Percentiles rank a stretch among this genome's conserved stretches.
These are phyloP conservation scores for Suillus luteus DNA, from an alignment of 768 basidiomycete species.

Conservation along the genomic window DNA sequence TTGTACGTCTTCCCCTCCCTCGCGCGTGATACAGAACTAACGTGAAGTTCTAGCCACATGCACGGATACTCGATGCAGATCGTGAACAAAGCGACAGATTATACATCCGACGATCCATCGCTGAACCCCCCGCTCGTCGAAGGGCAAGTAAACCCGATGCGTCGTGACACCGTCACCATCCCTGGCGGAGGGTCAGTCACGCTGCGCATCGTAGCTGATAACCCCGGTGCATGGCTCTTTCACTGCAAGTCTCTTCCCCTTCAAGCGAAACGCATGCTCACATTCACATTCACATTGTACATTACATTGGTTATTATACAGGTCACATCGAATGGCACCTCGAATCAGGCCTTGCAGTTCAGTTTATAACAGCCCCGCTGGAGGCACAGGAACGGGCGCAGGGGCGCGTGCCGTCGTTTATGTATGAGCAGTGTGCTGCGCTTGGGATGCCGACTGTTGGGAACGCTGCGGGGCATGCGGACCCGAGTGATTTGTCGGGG, in stretches of 20 bases:
- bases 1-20: slow-evolving; percentile 54
- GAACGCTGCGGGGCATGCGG: slow-evolving; percentile 84
- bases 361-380: slow-evolving; percentile 82
- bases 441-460: slow-evolving; percentile 63
- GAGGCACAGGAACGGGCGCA: slow-evolving; percentile 56
- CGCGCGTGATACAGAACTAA: slow-evolving; percentile 6
- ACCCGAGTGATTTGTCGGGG: slow-evolving; percentile 68
- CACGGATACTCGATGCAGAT: slow-evolving; percentile 90
- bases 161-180: slow-evolving; percentile 87
- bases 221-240: slow-evolving; percentile 89
- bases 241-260: slow-evolving; percentile 56
- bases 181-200: slow-evolving; percentile 68
- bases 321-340: slow-evolving; percentile 90
- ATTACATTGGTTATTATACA: slow-evolving; percentile 22
- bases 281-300: not conserved
- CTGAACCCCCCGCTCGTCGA: slow-evolving; percentile 82
- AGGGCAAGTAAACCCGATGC: slow-evolving; percentile 83
- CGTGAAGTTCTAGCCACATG: slow-evolving; percentile 62
- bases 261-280: slow-evolving; percentile 1
- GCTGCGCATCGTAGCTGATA: slow-evolving; percentile 82
- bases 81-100: slow-evolving; percentile 70
- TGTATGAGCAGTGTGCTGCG: slow-evolving; percentile 74
- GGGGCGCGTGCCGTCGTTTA: slow-evolving; percentile 50
- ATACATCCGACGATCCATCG: slow-evolving; percentile 67
- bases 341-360: slow-evolving; percentile 79